Evolutionary conservation across 2,329 filamentous ascomycete species (phyloP), one percentile per base, ranked within the genome.

Genomic region (Beauveria asiatica): DNA sequence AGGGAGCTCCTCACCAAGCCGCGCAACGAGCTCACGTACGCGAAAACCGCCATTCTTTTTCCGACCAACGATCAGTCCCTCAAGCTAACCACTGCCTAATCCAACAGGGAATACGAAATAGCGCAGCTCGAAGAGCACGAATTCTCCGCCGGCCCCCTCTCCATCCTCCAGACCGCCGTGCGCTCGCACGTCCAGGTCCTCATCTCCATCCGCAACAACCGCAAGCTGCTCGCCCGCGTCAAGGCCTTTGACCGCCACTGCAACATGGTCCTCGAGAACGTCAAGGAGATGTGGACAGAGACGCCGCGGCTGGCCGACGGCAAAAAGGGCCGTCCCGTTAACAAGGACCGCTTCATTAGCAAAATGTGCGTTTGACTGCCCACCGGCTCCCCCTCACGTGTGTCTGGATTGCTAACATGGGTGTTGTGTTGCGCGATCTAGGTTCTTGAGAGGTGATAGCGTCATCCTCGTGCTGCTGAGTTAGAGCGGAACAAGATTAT

Each of bases 211-310:
- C 92, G 94, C 66, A 97, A 96, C 84, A 97, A 97, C 81, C 89
- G 93, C 76, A 99, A 99, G 81, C 83, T 99, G 52, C 87, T 99
- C 59, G 94, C 93, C 56, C 89, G 94, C 65, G 93, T 99, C 71
- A 99, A 99, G 81, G 94, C 94, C 7, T 99, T 99, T 74, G 94
- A 99, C 77, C 84, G 94, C 63, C 94, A 99, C 77, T 97, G 92
- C 84, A 99, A 99, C 78, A 97, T 99, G 94, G 90, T 96, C 3
- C 80, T 97, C 52, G 92, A 96, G 80, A 96, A 96, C 67, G 92
- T 95, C 49, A 77, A 77, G 82, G 94, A 99, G 79, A 97, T 99
- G 93, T 99, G 94, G 94, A 97, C 92, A 10, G 94, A 99, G 78
- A 94, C 89, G 60, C 92, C 93, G 53, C 80, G 86, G 63, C 82